Percentiles rank a stretch among this genome's conserved stretches.
These are phyloP conservation scores for Cryomyces minteri DNA, from an alignment of 495 filamentous ascomycete genomes.

Conservation along the genomic window DNA sequence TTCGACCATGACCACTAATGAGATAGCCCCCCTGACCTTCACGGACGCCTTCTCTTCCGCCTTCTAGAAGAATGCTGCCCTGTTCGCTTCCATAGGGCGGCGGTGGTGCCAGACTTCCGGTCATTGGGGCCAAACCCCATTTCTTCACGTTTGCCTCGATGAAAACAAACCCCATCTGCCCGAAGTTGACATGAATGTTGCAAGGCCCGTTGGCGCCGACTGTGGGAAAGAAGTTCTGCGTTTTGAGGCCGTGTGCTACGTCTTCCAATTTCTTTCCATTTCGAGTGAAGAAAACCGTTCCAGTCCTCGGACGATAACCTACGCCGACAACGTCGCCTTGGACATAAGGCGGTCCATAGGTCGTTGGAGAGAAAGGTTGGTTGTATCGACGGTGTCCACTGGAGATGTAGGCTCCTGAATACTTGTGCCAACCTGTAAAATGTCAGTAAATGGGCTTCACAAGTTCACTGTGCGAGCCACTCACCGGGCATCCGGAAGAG, in stretches of 20 bases:
- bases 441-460: neutral
- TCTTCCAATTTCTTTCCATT: conserved; percentile 97
- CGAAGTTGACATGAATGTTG: conserved; percentile 90
- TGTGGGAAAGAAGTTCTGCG: conserved; percentile 92
- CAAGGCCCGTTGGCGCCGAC: conserved; percentile 88
- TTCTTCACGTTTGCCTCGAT: conserved; percentile 99
- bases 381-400: conserved; percentile 74
- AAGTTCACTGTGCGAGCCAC: conserved; percentile 3
- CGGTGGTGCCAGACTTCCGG: conserved; percentile 82
- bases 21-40: conserved; percentile 37
- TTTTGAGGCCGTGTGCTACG: conserved; percentile 78
- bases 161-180: conserved; percentile 92
- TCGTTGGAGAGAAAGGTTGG: conserved; percentile 63
- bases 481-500: conserved; percentile 84
- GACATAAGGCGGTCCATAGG: conserved; percentile 65
- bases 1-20: conserved; percentile 17
- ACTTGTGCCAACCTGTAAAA: conserved; percentile 64
- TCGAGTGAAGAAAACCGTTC: conserved; percentile 92
- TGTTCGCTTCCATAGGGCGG: conserved; percentile 94
- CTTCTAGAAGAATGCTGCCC: conserved; percentile 84
- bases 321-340: conserved; percentile 95
- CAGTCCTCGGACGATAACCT: conserved; percentile 85
- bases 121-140: conserved; percentile 94
- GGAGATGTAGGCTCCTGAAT: conserved; percentile 79
- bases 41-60: conserved; percentile 48